Base-by-base conservation (phyloP, 2,329 filamentous ascomycete species). In the Sporothrix globosa region DNA sequence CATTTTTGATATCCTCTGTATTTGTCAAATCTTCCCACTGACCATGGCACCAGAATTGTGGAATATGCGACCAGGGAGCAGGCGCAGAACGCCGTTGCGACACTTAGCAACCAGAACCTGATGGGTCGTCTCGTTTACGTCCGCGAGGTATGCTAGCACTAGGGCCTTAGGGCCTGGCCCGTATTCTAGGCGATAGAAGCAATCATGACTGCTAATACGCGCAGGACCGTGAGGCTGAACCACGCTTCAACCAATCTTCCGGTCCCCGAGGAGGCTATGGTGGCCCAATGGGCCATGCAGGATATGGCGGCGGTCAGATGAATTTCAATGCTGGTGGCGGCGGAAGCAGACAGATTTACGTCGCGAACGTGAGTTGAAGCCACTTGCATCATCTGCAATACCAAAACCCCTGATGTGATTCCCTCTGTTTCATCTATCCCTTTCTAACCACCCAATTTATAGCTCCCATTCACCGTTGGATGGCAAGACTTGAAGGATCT, bases 21-120 rank as follows among this genome's bases (percentile, higher is more conserved):
- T 48, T 7, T 13, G 6, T 46, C 34, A 73, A 74, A n/a, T 48
- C 14, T 11, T 34, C 14, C n/a, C 41, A 34, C 71, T 74, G 53
- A 48, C 3, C 2, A 11, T 56, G 11, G 21, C 19, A 13, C 46
- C 75, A 97, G 93, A 86, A 99, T 99, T 92, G 96, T 99, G 91
- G 96, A 99, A 91, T 99, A 99, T 90, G 94, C 94, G 82, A 97
- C 95, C 78, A 92, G 94, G 89, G 96, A 99, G 80, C 93, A 99
- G 91, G 96, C 96, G 80, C 96, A 98, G 83, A 91, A 93, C 82
- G 96, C 96, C 79, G 96, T 99, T 84, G 91, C 92, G 82, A 96
- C 93, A 80, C 92, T 99, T 83, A 97, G 94, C 88, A 99, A 99
- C 85, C 95, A 97, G 83, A 97, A 96, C 81, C 86, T 99, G 73